These are phyloP conservation scores for Starmerella vaccinii DNA, from an alignment of 805 yeast genomes.

Conservation along the genomic window DNA sequence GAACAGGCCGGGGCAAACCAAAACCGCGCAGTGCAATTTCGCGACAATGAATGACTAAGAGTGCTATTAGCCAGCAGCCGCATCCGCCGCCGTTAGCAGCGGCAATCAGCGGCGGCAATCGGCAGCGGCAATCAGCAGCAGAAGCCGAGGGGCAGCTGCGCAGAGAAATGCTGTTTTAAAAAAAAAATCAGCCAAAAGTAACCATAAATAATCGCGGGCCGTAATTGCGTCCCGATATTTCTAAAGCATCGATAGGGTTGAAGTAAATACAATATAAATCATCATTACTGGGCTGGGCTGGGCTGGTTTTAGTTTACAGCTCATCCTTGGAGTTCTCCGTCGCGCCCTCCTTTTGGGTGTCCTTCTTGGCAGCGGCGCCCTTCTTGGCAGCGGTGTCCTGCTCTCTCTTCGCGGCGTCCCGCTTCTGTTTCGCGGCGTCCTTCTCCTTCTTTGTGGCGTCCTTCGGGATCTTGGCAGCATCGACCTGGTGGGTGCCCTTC, in stretches of 20 bases:
- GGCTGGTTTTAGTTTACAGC: background rate
- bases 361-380: constrained; percentile 6
- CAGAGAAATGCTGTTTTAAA: background rate
- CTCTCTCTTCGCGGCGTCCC: constrained; percentile 23
- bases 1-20: too few species aligned
- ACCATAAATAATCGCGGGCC: too few species aligned
- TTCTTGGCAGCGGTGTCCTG: constrained; percentile 16
- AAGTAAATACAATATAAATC: background rate
- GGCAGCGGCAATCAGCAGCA: too few species aligned
- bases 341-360: background rate
- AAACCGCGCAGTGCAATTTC: too few species aligned
- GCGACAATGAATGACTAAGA: too few species aligned
- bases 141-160: background rate
- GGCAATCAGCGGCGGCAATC: too few species aligned
- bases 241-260: background rate
- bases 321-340: background rate
- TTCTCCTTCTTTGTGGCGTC: constrained; percentile 34
- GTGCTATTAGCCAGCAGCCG: too few species aligned
- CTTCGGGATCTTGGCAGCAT: constrained; percentile 26
- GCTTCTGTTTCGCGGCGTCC: constrained; percentile 20
- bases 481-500: constrained; percentile 53
- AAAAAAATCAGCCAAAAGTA: too few species aligned
- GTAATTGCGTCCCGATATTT: too few species aligned
- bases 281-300: background rate
- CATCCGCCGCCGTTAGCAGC: too few species aligned